Base-by-base conservation (phyloP, 2,329 filamentous ascomycete genomes). In the Coniochaeta hoffmannii region DNA sequence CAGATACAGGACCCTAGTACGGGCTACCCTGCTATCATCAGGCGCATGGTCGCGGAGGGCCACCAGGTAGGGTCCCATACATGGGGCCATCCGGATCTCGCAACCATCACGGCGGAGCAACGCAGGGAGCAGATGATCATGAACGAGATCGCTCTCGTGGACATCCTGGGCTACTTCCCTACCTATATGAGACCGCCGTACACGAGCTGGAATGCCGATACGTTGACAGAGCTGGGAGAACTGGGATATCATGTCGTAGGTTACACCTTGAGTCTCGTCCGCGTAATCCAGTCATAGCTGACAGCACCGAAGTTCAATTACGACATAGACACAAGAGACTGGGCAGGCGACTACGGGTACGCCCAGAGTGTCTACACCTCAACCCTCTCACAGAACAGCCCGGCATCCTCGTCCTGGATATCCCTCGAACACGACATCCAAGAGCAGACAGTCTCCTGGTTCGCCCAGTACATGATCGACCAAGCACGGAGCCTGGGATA, bases 401-500 rank as follows among this genome's bases (percentile, higher is more conserved):
- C 63, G 2, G 12, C 56, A 2, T 55, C 59, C 15, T 53, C 56
- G 1, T 62, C 62, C 10, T 70, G 64, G 55, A 64, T 70, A 24
- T 57, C 65, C 6, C 61, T 71, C 56, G 70, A 67, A n/a, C 74
- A 77, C 63, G 75, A 77, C 56, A 76, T 76, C 35, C 71, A 77
- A 59, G 58, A 70, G 53, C 69, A 74, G 64, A 77, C 75, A 9
- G 75, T 71, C 4, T 63, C 71, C 54, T 69, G 69, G 57, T 65
- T 77, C 36, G 74, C 74, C 3, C 67, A 68, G 30, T 75, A 65
- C 61, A 74, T 77, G 67, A 72, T 77, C 28, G 65, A 71, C 14
- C 69, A 63, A 57, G 63, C 70, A 11, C 68, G 66, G 41, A 56
- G 59, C 17, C 67, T 73, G 30, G 70, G 71, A 22, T 76, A 73